Evolutionary conservation across 2,329 filamentous ascomycete genomes (phyloP), one percentile per base, ranked within the genome.

Genomic region (Fusarium azukiicola): DNA sequence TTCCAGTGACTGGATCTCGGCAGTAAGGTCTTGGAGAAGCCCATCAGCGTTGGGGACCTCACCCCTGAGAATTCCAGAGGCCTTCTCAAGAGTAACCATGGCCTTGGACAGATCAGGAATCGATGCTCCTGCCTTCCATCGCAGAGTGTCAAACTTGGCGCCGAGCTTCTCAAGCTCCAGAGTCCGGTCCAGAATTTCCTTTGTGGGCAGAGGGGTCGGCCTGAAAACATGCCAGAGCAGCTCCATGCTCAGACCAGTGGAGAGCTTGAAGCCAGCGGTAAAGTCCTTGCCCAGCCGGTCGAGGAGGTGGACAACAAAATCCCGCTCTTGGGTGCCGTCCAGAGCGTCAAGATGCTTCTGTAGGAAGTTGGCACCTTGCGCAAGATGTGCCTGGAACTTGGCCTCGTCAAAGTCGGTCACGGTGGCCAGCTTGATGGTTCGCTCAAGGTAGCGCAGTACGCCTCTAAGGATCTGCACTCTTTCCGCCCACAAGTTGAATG

Each of bases 181-280:
- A 11, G 91, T 87, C 47, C 89, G 90, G 40, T 89, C 85, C 54
- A 94, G 86, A 0, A 89, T 87, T 7, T 84, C 81, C 36, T 87
- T 84, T 23, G 90, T 89, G 3, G 90, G 86, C 32, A 94, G 89
- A 8, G 93, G 90, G 16, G 88, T 85, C 1, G 97, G 96, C 69
- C 95, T 93, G 82, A 98, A 92, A 3, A 89, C 83, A 54, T 93
- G 92, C 97, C 97, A 98, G 9, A 98, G 90, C 13, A 89, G 85
- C 83, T 98, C 96, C 96, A 98, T 98, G 79, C 93, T 95, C 17
- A 97, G 88, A 1, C 96, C 97, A 4, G 95, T 97, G 0, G 90
- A 94, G 19, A 98, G 88, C 71, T 94, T 93, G 88, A 97, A 97
- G 4, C 93, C 94, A 21, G 93, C 91, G 36, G 92, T 91, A 83